Percentiles rank a stretch among this genome's conserved stretches.
Evolutionary conservation across 2,329 filamentous ascomycete species (phyloP).

Genomic region (Diaporthe velutina): DNA sequence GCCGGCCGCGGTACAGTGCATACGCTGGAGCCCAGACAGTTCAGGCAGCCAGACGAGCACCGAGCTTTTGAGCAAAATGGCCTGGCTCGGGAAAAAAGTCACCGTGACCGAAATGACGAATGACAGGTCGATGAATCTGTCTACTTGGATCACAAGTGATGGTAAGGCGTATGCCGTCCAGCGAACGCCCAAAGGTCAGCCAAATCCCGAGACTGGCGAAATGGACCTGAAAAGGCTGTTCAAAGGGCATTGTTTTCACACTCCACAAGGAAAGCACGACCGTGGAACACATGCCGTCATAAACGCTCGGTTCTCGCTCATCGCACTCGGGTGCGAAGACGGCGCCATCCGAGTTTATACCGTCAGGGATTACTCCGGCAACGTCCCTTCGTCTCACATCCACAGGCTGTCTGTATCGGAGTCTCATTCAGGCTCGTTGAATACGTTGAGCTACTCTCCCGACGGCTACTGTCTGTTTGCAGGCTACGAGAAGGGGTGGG

Average conservation of each 20-base stretch:
- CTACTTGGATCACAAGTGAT: slow-evolving; percentile 91
- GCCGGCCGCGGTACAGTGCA: slow-evolving; percentile 95
- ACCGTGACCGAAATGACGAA: slow-evolving; percentile 88
- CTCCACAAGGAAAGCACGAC: slow-evolving; percentile 70
- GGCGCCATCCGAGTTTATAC: slow-evolving; percentile 91
- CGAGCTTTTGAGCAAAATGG: slow-evolving; percentile 88
- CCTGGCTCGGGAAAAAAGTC: slow-evolving; percentile 84
- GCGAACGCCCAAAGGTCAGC: slow-evolving; percentile 63
- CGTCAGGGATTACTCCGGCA: slow-evolving; percentile 92
- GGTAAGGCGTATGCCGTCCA: slow-evolving; percentile 94
- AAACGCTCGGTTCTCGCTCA: slow-evolving; percentile 93
- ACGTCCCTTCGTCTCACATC: slow-evolving; percentile 88
- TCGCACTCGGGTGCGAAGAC: slow-evolving; percentile 86
- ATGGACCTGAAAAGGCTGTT: slow-evolving; percentile 77
- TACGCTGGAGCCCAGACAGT: slow-evolving; percentile 90
- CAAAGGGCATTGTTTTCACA: slow-evolving; percentile 91
- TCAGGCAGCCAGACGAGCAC: slow-evolving; percentile 88
- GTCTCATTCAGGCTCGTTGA: slow-evolving; percentile 77
- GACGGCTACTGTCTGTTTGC: slow-evolving; percentile 97
- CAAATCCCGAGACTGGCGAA: slow-evolving; percentile 57
- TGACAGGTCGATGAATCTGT: slow-evolving; percentile 95
- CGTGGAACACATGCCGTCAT: slow-evolving; percentile 82
- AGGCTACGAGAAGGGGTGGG: slow-evolving; percentile 93
- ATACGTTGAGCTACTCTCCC: slow-evolving; percentile 86
- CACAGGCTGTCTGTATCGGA: slow-evolving; percentile 78